Base-by-base conservation (phyloP, 345 rosid genomes). In the Streptanthus diversifolius region DNA sequence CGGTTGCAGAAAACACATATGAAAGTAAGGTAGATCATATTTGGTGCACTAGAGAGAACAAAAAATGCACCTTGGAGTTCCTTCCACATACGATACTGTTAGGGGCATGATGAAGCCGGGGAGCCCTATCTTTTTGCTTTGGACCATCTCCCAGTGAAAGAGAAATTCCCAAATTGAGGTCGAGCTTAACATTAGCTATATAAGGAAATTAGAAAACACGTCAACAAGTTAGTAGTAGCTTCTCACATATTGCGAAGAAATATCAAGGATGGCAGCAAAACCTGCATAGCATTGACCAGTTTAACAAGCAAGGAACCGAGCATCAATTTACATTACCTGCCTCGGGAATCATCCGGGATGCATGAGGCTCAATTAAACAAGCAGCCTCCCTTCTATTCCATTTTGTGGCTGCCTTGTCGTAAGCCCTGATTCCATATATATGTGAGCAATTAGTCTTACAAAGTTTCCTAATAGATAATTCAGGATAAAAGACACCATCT, bases 341-440 rank as follows among this genome's bases (percentile, higher is more conserved):
- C 81, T 76, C 88, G 18, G 85, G 66, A 58, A 68, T 75, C 79
- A 82, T 82, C 63, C 84, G 85, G 62, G 89, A 87, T 41, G 85
- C 82, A 80, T 88, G 92, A 19, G 88, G 85, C 80, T 88, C 95
- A 57, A 93, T 89, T 52, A 91, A 86, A 74, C 97, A 87, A 67
- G 88, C 89, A 18, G 92, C 93, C 80, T 93, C 93, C 74, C 88
- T 83, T 68, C 96, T 96, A 19, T 83, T 89, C 79, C 83, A 85
- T 72, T 82, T 86, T 81, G 89, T 82, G 58, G 93, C 89, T 55
- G 93, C 96, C 88, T 86, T 85, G 76, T 82, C 88, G 87, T 83
- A 86, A 81, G 79, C 85, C 83, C 88, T 79, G 76, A 65, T 77
- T 33, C 71, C 81, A 85, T 81, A 81, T 85, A 81, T 80, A 77